Base-by-base conservation (phyloP, 495 filamentous ascomycete genomes). In the Trichoderma virens region DNA sequence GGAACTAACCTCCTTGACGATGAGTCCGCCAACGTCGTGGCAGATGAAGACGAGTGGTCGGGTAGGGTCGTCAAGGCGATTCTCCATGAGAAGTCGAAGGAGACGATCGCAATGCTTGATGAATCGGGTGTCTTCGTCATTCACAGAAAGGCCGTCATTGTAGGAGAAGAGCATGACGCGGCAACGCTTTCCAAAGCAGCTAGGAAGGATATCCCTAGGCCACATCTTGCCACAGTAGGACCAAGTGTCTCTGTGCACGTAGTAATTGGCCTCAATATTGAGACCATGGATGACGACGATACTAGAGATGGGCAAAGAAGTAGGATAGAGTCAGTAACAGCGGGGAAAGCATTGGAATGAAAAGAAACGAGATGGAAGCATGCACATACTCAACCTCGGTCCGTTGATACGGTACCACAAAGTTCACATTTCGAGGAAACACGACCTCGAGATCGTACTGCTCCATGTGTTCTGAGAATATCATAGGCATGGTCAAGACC, bases 91-190 rank as follows among this genome's bases (percentile, higher is more conserved):
- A 13, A 56, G 51, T 9, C 51, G 51, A 23, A 56, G 51, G 5
- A 56, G 51, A 27, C 25, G 51, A 11, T 56, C 51, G 51, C 23
- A 9, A 30, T 56, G 51, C 25, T 56, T 56, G 9, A 11, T 30
- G 51, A 56, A 56, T 2, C 20, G 23, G 8, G 51, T 14, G 25
- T 56, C 51, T 56, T 56, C 51, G 0, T 56, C 51, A 13, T 9
- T 56, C 5, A 56, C 51, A 18, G 51, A 27, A 16, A 56, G 51
- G 6, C 51, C 51, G 16, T 56, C 51, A n/a, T 56, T 56, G 7
- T 30, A 56, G 27, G 51, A 56, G 51, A 56, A 56, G 51, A 56
- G 51, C 51, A 56, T 56, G 51, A 56, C 51, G 1, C 51, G 51
- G 16, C 51, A 56, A 13, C 11, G 13, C 25, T 56, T 56, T 7